Percentiles rank a stretch among this genome's conserved stretches.
Conservation (phyloP, 305 asterid species). For the Solanum aculeatissimum region DNA sequence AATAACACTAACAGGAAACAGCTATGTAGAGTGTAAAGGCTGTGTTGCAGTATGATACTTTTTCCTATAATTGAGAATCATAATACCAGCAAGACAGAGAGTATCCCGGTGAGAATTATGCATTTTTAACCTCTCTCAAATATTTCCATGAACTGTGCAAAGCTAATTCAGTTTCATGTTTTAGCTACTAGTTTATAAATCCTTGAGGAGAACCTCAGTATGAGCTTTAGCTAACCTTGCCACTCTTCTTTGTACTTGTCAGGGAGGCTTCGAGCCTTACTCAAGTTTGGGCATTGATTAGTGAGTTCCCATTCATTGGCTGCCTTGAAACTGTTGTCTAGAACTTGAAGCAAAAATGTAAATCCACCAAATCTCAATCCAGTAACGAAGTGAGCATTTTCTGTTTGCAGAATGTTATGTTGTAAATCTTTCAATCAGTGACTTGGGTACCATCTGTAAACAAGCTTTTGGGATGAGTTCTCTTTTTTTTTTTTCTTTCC, state of each 20-base stretch:
- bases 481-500: background rate
- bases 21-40: background rate
- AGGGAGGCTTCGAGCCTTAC: constrained; percentile 75
- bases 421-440: background rate
- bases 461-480: background rate
- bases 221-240: background rate
- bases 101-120: background rate
- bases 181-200: background rate
- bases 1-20: background rate
- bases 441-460: background rate
- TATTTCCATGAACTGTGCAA: background rate
- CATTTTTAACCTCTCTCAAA: background rate
- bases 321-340: constrained; percentile 1
- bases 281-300: constrained; percentile 79
- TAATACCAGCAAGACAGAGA: background rate
- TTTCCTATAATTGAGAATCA: background rate
- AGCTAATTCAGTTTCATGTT: background rate
- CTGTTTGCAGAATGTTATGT: background rate
- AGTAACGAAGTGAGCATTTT: background rate
- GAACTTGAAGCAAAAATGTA: background rate
- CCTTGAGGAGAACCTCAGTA: background rate
- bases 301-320: background rate
- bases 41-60: background rate
- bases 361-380: background rate
- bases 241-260: constrained; percentile 8